Evolutionary conservation across 306 rosid genomes (phyloP), one percentile per base, ranked within the genome.

Genomic region (Macrotyloma uniflorum): DNA sequence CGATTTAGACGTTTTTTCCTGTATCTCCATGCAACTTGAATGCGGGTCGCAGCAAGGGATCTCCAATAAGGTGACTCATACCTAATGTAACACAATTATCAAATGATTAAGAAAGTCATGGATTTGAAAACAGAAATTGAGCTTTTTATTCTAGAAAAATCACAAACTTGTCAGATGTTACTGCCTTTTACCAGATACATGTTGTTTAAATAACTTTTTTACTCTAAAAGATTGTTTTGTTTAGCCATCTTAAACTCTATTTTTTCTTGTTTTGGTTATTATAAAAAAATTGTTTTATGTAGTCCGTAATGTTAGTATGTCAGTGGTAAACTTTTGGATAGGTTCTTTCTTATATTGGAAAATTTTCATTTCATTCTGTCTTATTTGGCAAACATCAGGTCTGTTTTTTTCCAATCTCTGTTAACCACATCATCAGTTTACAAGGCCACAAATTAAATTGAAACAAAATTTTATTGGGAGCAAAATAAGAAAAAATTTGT

Each of bases 1-100:
- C 90, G 94, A 32, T 19, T 71, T 9, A 83, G 85, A 63, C 92
- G 40, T 72, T 84, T 93, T 80, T 51, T 82, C 72, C 91, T n/a
- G 80, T 90, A 89, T 80, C 91, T 85, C 96, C 94, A 93, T 19
- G 94, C 89, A 43, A 90, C 96, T 77, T 90, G 96, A 79, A 93
- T 90, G 68, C 87, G 85, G 7, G 57, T 62, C 50, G 96, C 91
- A 4, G 93, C 96, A 38, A 86, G 80, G 64, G 86, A 49, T 79
- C 93, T 89, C 98, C 94, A 93, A 74, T 90, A 90, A 8, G 88
- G 92, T 38, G 96, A 93, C 72, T 90, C 94, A 63, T 83, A 92
- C 93, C 86, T 90, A 75, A 89, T 89, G 36, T 49, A 83, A 65
- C 93, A 75, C 32, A 47, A 75, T 75, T 50, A 20, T 35, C 73